Base-by-base conservation (phyloP, 2,329 filamentous ascomycete species). In the Arthrinium puccinioides region DNA sequence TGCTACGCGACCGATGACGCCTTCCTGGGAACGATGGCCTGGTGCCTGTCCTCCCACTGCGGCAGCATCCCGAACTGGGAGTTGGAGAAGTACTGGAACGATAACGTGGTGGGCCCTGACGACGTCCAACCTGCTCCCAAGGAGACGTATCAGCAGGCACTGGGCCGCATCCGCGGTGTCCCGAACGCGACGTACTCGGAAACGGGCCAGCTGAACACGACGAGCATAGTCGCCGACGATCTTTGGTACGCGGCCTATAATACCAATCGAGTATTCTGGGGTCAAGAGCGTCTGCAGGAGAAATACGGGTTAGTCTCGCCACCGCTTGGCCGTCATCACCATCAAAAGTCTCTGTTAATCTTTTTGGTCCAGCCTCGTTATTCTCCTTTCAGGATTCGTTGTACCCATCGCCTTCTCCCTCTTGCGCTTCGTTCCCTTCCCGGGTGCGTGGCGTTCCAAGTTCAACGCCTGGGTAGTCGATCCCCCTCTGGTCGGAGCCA, bases 221-320 rank as follows among this genome's bases (percentile, higher is more conserved):
- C 33, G 33, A 50, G 40, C 19, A 33, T 31, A 18, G 40, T 57
- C 42, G 74, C 73, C 25, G 57, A 62, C 33, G 10, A 41, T n/a
- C 15, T 5, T 5, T 44, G 42, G 20, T 10, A 28, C 25, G 21
- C 10, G 13, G 18, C 19, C 5, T 44, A 43, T 24, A 32, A 36
- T 29, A n/a, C 21, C 13, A 10, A 38, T 25, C 14, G 32, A 19
- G 2, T 23, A 27, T 13, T 41, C 35, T 11, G 39, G 39, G 21
- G 30, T 41, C n/a, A 39, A 31, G 44, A 46, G 23, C 37, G 20
- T 14, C 40, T 15, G 18, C 42, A 44, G 18, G 36, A 9, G 7
- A 27, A 31, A 7, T 44, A 40, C 20, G 44, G 44, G 44, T 44
- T 27, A 4, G 38, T 44, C 8, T 16, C 8, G 15, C 15, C 16